phyloP scores from a whole-genome alignment of 805 yeast genomes.

The Wickerhamomyces ciferrii region DNA sequence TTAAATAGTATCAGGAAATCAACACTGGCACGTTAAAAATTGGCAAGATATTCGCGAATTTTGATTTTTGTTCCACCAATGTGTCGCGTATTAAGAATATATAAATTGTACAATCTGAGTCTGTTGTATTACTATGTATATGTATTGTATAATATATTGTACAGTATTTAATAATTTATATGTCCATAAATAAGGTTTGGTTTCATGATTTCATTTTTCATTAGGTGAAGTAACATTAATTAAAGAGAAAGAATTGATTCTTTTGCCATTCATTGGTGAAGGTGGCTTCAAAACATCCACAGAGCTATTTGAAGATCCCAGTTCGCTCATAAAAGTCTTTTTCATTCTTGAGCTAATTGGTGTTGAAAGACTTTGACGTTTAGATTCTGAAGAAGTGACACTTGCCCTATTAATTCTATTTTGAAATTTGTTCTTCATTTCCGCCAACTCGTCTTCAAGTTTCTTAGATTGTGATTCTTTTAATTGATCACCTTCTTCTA shows the following conservation, averaged over 20 bases:
- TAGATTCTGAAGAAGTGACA: background rate
- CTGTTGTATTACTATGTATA: no score
- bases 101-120: no score
- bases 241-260: conserved; percentile 9
- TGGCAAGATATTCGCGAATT: background rate
- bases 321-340: conserved; percentile 1
- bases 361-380: background rate
- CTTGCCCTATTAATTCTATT: background rate
- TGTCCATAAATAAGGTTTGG: background rate
- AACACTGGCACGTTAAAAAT: background rate
- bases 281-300: background rate
- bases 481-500: conserved; percentile 2
- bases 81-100: no score
- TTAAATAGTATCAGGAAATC: no score
- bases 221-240: conserved; percentile 6
- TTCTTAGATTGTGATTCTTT: background rate
- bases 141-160: background rate
- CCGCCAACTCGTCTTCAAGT: background rate
- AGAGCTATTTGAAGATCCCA: conserved; percentile 1
- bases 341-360: background rate
- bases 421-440: background rate
- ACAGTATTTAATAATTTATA: background rate
- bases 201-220: background rate
- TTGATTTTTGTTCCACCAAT: no score
- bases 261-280: conserved; percentile 2